Conservation (phyloP, 208 protist genomes). For the Trypanosoma avium region DNA sequence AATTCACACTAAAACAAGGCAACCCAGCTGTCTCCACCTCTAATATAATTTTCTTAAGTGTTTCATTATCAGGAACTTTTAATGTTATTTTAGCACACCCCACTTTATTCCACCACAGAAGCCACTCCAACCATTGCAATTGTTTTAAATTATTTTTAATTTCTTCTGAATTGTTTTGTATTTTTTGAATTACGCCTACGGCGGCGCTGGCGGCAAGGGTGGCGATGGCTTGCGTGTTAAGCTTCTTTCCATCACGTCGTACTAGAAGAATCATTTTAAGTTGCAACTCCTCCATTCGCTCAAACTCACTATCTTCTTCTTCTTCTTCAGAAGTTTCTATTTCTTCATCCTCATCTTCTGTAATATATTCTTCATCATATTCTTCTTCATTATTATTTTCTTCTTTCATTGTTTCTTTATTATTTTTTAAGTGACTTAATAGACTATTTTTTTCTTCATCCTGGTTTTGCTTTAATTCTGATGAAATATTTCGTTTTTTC, state of each 20-base stretch:
- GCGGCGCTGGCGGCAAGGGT: constrained; percentile 44
- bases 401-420: not conserved
- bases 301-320: constrained; percentile 43
- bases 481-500: not conserved
- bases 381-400: constrained; percentile 1
- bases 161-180: constrained; percentile 12
- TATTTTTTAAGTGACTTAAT: not conserved
- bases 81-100: constrained; percentile 75
- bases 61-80: constrained; percentile 33
- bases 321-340: constrained; percentile 25
- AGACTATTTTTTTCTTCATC: too few relatives aligned
- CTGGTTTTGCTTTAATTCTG: not conserved
- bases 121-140: constrained; percentile 52
- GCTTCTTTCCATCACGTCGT: constrained; percentile 40
- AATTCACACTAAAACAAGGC: constrained; percentile 24
- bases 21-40: constrained; percentile 28
- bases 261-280: constrained; percentile 83
- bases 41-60: constrained; percentile 27
- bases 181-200: constrained; percentile 39
- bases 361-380: constrained; percentile 18
- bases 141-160: constrained; percentile 11
- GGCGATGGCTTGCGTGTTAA: constrained; percentile 43
- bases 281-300: constrained; percentile 43
- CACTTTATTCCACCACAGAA: constrained; percentile 62
- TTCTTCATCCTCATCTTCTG: constrained; percentile 21